These are phyloP conservation scores for Exsudoporus frostii DNA, from an alignment of 768 basidiomycete species.

Conservation along the genomic window DNA sequence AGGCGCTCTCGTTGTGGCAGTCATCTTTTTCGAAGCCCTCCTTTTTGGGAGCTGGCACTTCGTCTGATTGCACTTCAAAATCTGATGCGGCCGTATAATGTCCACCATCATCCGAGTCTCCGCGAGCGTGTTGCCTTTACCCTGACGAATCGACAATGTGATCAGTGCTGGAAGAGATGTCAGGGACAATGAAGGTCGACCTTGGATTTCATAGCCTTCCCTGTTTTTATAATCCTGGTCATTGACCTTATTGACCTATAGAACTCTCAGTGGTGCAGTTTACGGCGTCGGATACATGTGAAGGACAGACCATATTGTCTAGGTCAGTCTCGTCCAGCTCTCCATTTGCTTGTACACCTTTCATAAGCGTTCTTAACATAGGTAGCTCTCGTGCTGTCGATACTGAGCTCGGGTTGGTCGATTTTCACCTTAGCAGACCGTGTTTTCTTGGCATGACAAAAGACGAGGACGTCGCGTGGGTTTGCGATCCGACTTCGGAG, in stretches of 20 bases:
- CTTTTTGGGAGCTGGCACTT: conserved; percentile 42
- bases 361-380: conserved; percentile 60
- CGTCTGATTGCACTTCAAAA: conserved; percentile 41
- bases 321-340: conserved; percentile 71
- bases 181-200: conserved; percentile 25
- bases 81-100: conserved; percentile 53
- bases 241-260: conserved; percentile 66
- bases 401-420: conserved; percentile 77
- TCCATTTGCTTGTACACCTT: conserved; percentile 61
- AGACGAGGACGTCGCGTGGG: conserved; percentile 88
- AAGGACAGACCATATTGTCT: conserved; percentile 60
- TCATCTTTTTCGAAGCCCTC: conserved; percentile 35
- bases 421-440: conserved; percentile 54
- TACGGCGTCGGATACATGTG: not conserved
- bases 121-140: conserved; percentile 49
- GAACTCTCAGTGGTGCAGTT: not conserved
- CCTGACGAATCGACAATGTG: conserved; percentile 29
- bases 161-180: not conserved
- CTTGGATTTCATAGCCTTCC: conserved; percentile 43
- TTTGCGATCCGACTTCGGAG: conserved; percentile 91
- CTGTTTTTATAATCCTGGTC: conserved; percentile 58
- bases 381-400: conserved; percentile 90
- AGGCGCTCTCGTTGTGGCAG: conserved; percentile 32
- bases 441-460: conserved; percentile 75
- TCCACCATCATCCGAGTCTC: conserved; percentile 63